phyloP scores from a whole-genome alignment of 2,329 filamentous ascomycete genomes.

The Fusarium avenaceum region DNA sequence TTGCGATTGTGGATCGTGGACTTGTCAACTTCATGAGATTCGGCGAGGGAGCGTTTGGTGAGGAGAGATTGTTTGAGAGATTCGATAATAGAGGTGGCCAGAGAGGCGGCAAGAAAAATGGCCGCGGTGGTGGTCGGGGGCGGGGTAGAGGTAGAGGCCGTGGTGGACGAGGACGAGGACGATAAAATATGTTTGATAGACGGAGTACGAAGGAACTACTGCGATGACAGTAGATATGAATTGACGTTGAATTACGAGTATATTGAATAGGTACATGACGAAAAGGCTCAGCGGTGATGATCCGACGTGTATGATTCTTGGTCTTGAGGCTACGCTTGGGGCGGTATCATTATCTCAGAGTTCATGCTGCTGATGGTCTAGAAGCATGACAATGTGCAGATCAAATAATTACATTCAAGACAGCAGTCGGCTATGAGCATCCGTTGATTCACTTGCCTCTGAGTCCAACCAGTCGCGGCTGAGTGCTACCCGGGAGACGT shows the following conservation, averaged over 20 bases:
- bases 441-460: slow-evolving; percentile 17
- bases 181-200: slow-evolving; percentile 31
- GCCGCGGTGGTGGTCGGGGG: slow-evolving; percentile 57
- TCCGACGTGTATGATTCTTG: slow-evolving; percentile 19
- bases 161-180: slow-evolving; percentile 43
- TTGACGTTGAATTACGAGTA: slow-evolving; percentile 8
- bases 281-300: slow-evolving; percentile 10
- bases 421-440: slow-evolving; percentile 15
- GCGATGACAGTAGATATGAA: slow-evolving; percentile 26
- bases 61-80: slow-evolving; percentile 78
- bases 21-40: slow-evolving; percentile 89
- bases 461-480: slow-evolving; percentile 33
- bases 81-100: slow-evolving; percentile 59
- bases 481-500: slow-evolving; percentile 39
- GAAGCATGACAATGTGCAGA: background rate
- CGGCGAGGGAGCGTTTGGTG: slow-evolving; percentile 82
- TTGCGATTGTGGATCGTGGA: slow-evolving; percentile 91
- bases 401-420: background rate
- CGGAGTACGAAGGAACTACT: slow-evolving; percentile 30
- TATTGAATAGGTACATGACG: background rate
- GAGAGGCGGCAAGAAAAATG: slow-evolving; percentile 57
- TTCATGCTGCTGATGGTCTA: no score
- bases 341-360: slow-evolving; percentile 2
- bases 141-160: slow-evolving; percentile 48
- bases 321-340: background rate